These are phyloP conservation scores for Cutaneotrichosporon sp. DNA, from an alignment of 1,284 basidiomycete species.

Conservation along the genomic window DNA sequence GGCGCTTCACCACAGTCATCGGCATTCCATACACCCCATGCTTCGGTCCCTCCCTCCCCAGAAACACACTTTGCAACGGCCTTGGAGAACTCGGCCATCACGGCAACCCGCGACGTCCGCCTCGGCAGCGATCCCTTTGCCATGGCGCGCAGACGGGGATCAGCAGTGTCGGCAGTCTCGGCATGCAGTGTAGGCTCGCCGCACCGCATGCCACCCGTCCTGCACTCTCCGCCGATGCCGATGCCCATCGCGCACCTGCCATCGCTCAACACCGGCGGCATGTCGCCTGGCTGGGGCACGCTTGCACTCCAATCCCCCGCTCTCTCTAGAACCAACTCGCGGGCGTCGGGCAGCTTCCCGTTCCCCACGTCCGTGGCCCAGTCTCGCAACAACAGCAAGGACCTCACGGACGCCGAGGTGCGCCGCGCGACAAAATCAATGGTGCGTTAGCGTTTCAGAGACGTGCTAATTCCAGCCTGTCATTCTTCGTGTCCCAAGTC, in stretches of 20 bases:
- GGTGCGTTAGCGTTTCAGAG: constrained; percentile 33
- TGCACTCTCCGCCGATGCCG: constrained; percentile 51
- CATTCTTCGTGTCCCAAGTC: constrained; percentile 35
- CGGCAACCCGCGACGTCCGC: neutral
- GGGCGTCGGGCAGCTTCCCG: constrained; percentile 31
- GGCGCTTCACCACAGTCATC: neutral
- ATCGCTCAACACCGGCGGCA: constrained; percentile 25
- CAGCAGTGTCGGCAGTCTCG: neutral
- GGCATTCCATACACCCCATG: neutral
- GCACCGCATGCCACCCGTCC: constrained; percentile 25
- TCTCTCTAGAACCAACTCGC: constrained; percentile 16
- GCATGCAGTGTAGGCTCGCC: constrained; percentile 13
- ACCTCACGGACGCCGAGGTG: constrained; percentile 42
- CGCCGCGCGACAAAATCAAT: constrained; percentile 47
- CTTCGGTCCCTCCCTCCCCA: neutral
- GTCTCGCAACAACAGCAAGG: constrained; percentile 25
- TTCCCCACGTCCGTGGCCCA: constrained; percentile 22
- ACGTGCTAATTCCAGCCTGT: constrained; percentile 36
- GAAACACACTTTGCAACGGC: neutral
- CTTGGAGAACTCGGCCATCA: neutral
- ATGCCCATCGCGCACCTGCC: constrained; percentile 52
- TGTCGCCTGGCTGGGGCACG: constrained; percentile 40
- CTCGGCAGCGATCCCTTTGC: neutral
- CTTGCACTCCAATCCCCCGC: constrained; percentile 35
- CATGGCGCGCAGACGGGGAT: neutral